phyloP scores from a whole-genome alignment of 768 basidiomycete species.

The Mycena filopes region DNA sequence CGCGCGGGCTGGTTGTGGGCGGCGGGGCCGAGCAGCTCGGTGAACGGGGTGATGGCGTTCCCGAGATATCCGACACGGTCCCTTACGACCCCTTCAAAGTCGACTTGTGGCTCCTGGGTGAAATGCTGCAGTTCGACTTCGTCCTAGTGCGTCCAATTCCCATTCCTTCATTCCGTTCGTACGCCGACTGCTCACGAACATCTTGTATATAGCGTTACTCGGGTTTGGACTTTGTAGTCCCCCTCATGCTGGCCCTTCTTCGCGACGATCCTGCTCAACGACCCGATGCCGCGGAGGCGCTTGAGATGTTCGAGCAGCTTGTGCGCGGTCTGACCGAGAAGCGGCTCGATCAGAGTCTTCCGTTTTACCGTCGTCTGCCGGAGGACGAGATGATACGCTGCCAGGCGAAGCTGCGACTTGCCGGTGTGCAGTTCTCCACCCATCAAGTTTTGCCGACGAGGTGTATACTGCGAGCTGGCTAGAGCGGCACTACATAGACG shows the following conservation, averaged over 20 bases:
- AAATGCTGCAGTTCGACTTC: background rate
- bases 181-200: background rate
- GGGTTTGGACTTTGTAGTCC: background rate
- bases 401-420: too few relatives aligned
- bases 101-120: background rate
- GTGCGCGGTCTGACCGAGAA: background rate
- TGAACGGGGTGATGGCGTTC: background rate
- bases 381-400: too few relatives aligned
- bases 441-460: too few relatives aligned
- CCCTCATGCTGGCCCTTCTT: background rate
- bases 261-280: background rate
- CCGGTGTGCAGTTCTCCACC: too few relatives aligned
- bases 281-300: background rate
- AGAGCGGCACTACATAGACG: too few relatives aligned
- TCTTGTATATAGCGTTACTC: background rate
- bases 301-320: background rate
- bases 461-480: too few relatives aligned
- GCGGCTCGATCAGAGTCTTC: background rate
- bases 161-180: too few relatives aligned
- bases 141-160: background rate
- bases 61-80: background rate
- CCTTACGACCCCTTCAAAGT: conserved; percentile 7
- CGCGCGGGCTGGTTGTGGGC: background rate
- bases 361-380: too few relatives aligned
- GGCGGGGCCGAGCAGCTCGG: background rate